These are phyloP conservation scores for Buddleja alternifolia DNA, from an alignment of 257 asterid genomes.

Conservation along the genomic window DNA sequence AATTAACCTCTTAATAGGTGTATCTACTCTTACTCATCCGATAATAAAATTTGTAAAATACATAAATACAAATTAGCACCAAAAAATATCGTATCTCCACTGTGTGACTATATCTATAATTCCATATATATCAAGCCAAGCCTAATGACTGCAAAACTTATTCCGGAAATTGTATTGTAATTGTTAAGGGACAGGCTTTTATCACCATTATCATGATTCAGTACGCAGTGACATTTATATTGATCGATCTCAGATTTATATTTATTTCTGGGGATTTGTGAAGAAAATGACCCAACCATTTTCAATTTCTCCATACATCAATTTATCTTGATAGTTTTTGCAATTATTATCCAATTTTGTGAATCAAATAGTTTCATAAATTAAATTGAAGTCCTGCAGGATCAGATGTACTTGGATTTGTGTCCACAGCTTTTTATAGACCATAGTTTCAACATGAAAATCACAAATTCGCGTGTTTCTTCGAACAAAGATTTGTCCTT, in stretches of 20 bases:
- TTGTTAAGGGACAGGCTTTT: constrained; percentile 3
- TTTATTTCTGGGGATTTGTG: constrained; percentile 1
- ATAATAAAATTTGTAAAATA: too few relatives aligned
- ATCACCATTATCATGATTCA: constrained; percentile 13
- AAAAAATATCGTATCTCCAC: too few relatives aligned
- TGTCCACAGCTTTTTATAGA: neutral
- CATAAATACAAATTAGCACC: too few relatives aligned
- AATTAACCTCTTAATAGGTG: too few relatives aligned
- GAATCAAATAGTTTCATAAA: neutral
- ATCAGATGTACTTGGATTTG: constrained; percentile 1
- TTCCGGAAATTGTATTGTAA: neutral
- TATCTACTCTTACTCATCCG: too few relatives aligned
- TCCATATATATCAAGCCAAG: too few relatives aligned
- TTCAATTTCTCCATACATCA: neutral
- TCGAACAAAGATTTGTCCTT: constrained; percentile 19
- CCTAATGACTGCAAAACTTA: neutral
- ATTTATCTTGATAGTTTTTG: neutral
- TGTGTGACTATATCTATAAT: too few relatives aligned
- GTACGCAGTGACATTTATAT: neutral
- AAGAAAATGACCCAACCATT: constrained; percentile 27
- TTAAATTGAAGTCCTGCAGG: neutral
- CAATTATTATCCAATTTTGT: neutral
- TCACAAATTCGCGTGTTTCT: constrained; percentile 18
- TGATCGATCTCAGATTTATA: neutral
- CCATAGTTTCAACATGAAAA: constrained; percentile 14